phyloP scores from a whole-genome alignment of 805 yeast genomes.

The Ogataea saltuana region DNA sequence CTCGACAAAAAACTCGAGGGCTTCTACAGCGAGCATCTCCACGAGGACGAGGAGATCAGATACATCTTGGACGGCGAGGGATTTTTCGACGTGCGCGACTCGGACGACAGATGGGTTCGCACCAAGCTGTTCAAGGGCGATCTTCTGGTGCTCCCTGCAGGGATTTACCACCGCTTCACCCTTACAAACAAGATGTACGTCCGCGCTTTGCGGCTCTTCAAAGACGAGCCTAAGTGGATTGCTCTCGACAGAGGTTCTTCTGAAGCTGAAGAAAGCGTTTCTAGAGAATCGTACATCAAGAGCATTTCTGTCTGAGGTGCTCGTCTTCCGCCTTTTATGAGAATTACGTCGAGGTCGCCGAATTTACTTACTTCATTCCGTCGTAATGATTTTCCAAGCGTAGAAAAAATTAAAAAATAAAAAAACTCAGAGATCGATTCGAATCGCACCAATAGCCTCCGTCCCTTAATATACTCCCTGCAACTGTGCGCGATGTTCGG shows the following conservation, averaged over 20 bases:
- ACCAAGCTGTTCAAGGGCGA: constrained; percentile 65
- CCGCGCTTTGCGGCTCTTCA: constrained; percentile 78
- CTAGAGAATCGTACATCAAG: constrained; percentile 48
- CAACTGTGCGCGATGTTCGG: too few relatives aligned
- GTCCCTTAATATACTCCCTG: too few relatives aligned
- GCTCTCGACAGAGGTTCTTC: constrained; percentile 60
- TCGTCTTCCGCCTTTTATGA: background rate
- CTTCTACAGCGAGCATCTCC: constrained; percentile 85
- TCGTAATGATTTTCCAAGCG: background rate
- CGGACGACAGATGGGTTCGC: constrained; percentile 69
- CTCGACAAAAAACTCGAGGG: constrained; percentile 63
- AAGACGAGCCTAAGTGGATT: constrained; percentile 96
- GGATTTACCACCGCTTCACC: constrained; percentile 92
- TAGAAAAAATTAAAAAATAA: background rate
- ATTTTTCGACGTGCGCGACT: constrained; percentile 81
- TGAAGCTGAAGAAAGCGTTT: constrained; percentile 44
- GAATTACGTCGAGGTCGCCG: too few relatives aligned
- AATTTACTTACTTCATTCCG: too few relatives aligned
- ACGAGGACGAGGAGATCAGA: constrained; percentile 96
- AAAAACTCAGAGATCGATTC: background rate
- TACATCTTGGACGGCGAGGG: constrained; percentile 90
- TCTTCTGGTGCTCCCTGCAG: constrained; percentile 78
- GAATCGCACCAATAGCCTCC: too few relatives aligned
- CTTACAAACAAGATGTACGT: constrained; percentile 63
- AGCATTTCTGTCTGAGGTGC: constrained; percentile 20